Conservation (phyloP, 2,329 filamentous ascomycete species). For the Curvularia sp. region DNA sequence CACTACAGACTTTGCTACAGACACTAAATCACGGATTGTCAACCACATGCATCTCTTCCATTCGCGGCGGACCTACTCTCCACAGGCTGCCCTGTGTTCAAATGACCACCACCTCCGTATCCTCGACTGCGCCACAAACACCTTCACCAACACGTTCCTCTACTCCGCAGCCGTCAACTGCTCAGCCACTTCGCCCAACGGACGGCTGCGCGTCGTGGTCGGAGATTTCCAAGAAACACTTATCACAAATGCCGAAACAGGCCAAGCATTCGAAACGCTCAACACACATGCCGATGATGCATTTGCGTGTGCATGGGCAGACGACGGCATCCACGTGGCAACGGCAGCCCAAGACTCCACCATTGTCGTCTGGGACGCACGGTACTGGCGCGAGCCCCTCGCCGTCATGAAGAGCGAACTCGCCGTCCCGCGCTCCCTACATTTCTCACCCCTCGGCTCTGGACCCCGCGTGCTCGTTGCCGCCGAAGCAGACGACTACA, state of each 20-base stretch:
- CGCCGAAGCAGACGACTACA: constrained; percentile 76
- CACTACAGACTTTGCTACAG: constrained; percentile 58
- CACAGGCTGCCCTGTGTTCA: constrained; percentile 63
- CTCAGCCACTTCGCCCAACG: constrained; percentile 73
- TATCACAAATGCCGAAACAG: constrained; percentile 73
- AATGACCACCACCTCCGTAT: constrained; percentile 64
- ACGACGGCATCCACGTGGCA: constrained; percentile 76
- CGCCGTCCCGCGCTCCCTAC: constrained; percentile 72
- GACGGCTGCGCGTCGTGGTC: constrained; percentile 74
- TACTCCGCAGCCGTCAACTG: constrained; percentile 75
- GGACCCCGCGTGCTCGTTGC: constrained; percentile 72
- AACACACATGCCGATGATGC: constrained; percentile 72
- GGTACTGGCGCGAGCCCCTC: constrained; percentile 67
- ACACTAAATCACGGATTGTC: constrained; percentile 62
- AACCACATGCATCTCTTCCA: constrained; percentile 65
- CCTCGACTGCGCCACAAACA: constrained; percentile 64
- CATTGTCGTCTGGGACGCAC: constrained; percentile 78
- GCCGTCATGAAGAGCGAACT: constrained; percentile 69
- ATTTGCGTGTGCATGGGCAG: constrained; percentile 81
- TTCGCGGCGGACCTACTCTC: constrained; percentile 57
- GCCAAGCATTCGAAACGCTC: constrained; percentile 64
- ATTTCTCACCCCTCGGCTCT: constrained; percentile 75
- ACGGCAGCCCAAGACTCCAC: constrained; percentile 79
- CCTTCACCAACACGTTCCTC: constrained; percentile 62
- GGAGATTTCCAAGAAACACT: constrained; percentile 71